Base-by-base conservation (phyloP, 192 early-diverging fungal genomes). In the Rhizophagus prolifer region DNA sequence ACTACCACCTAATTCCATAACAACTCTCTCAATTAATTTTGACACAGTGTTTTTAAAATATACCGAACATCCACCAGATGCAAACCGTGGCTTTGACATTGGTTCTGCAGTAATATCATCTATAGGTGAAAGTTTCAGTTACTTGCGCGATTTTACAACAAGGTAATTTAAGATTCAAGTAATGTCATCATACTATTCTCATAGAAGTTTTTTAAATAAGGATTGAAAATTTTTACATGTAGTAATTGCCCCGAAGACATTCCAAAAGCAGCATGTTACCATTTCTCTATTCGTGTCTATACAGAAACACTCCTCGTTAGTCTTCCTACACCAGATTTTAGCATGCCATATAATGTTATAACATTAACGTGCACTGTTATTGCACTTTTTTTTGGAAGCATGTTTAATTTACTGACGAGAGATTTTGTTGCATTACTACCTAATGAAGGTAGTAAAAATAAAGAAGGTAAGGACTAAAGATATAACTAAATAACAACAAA, bases 321-420 rank as follows among this genome's bases (percentile, higher is more conserved):
- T 70, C 86, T 98, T 64, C 96, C 97, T 1, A 97, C 96, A 8
- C 96, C 97, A 4, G 97, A 99, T 76, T 99, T 99, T 71, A 94
- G 92, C 65, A 99, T 99, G 97, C 96, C 96, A 0, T 99, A 99
- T 85, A 99, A 99, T 84, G 96, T 98, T 64, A 96, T 99, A 70
- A 97, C 97, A 1, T 87, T 98, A 83, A 95, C 96, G 12, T 98
- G 96, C 77, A 99, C 97, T 0, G 89, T 98, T 8, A 89, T 99
- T 72, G 95, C 96, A 9, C 82, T 97, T 58, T 97, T 95, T 82
- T 98, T 97, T 93, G 97, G 97, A 19, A 89, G 90, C n/a, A 87
- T 95, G 41, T 97, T 97, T 79, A 97, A 97, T 77, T 76, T 95
- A 23, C 82, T 94, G 63, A 91, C 88, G 23, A 88, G 92, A 67